Percentiles rank a stretch among this genome's conserved stretches.
Evolutionary conservation across 352 stramenopile species (phyloP).

Genomic region (Globisporangium splendens): DNA sequence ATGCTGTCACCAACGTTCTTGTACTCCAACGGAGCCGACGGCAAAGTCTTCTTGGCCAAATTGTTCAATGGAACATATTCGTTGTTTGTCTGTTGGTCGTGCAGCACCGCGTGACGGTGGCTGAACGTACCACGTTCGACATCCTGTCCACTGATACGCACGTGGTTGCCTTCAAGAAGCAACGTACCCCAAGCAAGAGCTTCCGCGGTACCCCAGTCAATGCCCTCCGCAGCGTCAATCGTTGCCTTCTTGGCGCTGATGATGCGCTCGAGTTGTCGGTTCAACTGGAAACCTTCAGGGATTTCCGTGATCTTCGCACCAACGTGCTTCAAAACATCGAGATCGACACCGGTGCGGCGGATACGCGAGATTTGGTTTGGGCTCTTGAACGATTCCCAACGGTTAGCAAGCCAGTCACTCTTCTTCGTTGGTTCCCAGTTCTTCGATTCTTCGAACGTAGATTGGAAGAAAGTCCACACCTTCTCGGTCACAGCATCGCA

Average conservation of each 20-base stretch:
- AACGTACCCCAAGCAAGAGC: constrained; percentile 94
- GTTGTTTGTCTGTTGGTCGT: constrained; percentile 93
- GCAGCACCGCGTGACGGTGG: constrained; percentile 92
- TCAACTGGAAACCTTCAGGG: constrained; percentile 87
- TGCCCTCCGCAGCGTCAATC: constrained; percentile 78
- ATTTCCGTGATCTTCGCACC: constrained; percentile 81
- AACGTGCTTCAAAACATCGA: constrained; percentile 90
- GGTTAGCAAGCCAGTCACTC: constrained; percentile 93
- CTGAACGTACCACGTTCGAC: constrained; percentile 92
- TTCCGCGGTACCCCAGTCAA: constrained; percentile 97
- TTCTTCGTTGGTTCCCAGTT: constrained; percentile 90
- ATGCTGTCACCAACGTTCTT: constrained; percentile 11
- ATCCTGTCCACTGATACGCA: constrained; percentile 93
- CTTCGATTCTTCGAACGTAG: constrained; percentile 92
- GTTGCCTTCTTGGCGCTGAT: constrained; percentile 81
- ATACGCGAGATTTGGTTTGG: constrained; percentile 91
- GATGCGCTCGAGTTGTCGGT: constrained; percentile 94
- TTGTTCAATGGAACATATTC: constrained; percentile 94
- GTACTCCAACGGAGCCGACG: constrained; percentile 38
- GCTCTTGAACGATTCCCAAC: constrained; percentile 96
- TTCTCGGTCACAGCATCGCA: constrained; percentile 83
- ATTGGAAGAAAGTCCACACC: constrained; percentile 88
- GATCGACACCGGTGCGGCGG: constrained; percentile 92
- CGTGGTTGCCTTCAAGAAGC: constrained; percentile 89
- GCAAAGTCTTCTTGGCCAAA: constrained; percentile 64